Base-by-base conservation (phyloP, 495 filamentous ascomycete species). In the Xylaria nigripes region DNA sequence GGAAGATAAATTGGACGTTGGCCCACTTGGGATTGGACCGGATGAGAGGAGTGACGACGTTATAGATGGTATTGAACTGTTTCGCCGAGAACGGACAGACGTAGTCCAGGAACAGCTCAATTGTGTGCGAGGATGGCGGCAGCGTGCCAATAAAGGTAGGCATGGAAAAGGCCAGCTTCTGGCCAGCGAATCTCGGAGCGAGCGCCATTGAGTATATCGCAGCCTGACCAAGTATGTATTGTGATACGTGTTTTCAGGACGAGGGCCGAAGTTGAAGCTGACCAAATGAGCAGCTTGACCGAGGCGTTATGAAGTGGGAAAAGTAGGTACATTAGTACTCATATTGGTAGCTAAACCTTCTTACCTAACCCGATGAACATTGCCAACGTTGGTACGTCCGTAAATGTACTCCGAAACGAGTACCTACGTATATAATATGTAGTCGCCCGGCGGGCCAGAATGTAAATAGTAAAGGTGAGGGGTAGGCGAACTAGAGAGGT, bases 41-140 rank as follows among this genome's bases (percentile, higher is more conserved):
- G 62, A 86, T 70, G 25, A 76, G 59, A 0, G 82, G 79, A 57
- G 81, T 70, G 48, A 87, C 74, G 29, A 72, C 64, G 24, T 70
- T 72, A 70, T 84, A 81, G 63, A 93, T 65, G 9, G 83, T 85
- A 46, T 81, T 78, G 78, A 90, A 93, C 68, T 89, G 75, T 62
- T 88, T 75, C 25, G 64, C 53, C 51, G 76, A 69, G 67, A 81
- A 81, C 24, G 89, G 86, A 65, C 89, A 94, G 57, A 87, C 86
- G 72, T 92, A 95, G 73, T 94, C 88, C 64, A 92, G 85, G 64
- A 85, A 92, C 18, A 92, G 58, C 68, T 92, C 87, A 23, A 92
- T 69, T 0, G 86, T 92, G 73, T 91, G 86, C 4, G 82, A 67
- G 0, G 80, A 69, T 38, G 76, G 69, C 6, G 74, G 64, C 13